Evolutionary conservation across 257 asterid species (phyloP), one percentile per base, ranked within the genome.

Genomic region (Lycium ferocissimum): DNA sequence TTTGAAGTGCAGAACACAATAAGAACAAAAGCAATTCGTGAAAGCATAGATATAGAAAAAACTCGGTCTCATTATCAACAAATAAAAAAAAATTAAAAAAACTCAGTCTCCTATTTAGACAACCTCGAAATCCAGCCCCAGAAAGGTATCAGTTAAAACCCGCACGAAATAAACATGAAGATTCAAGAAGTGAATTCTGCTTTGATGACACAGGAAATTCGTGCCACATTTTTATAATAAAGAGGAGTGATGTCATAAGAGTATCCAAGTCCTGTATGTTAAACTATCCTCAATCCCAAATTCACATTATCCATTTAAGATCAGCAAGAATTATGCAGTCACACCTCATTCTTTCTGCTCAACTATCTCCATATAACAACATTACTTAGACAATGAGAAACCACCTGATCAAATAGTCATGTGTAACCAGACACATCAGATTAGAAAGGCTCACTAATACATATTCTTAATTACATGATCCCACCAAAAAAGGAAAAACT

Each of bases 171-270:
- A 78, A 78, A 53, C 65, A 78, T 51, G 82, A 53, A 78, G 53
- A 78, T 78, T 78, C 47, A 78, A 33, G 17, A 49, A 54, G 9
- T 53, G 47, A 53, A 78, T 33, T 78, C 51, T 7, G 43, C 45
- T 51, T 49, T 51, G 45, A 75, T 49, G 81, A 75, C 81, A 75
- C 3, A 2, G 62, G 56, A 71, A 71, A 71, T 71, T 71, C 17
- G 79, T 71, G 81, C 45, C 81, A 75, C 20, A 22, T 75, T 75
- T 67, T 51, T 49, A 53, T 26, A 49, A 75, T 75, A 75, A 49
- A 51, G 62, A 49, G 81, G 81, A 53, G 22, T 49, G 37, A 22
- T 51, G 20, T 49, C 81, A 51, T 75, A 26, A 49, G 49, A 49
- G 38, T 75, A 51, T 75, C 57, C 59, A 22, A 26, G 45, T 75